phyloP scores from a whole-genome alignment of 371 early-diverging fungal species.

The Umbelopsis sp. region DNA sequence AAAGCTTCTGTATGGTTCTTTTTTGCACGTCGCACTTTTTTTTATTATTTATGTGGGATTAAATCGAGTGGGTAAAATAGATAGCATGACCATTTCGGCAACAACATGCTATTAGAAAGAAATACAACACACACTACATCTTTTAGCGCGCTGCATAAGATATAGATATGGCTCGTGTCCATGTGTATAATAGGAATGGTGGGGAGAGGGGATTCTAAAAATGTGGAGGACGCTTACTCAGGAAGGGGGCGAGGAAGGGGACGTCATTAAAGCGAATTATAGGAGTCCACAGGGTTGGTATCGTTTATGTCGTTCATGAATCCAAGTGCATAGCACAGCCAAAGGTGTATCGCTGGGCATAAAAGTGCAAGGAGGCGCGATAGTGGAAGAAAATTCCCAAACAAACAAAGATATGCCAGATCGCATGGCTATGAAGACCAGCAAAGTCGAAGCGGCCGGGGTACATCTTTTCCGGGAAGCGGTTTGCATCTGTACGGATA shows the following conservation, averaged over 20 bases:
- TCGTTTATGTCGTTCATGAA: background rate
- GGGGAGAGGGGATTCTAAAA: background rate
- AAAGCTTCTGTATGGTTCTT: too few relatives aligned
- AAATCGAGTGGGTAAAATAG: too few relatives aligned
- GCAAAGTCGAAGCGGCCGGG: slow-evolving; percentile 79
- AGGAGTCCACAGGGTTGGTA: background rate
- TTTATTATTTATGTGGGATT: too few relatives aligned
- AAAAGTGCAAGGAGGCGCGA: slow-evolving; percentile 51
- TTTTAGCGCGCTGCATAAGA: slow-evolving; percentile 1
- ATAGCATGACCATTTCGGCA: too few relatives aligned
- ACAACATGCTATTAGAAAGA: too few relatives aligned
- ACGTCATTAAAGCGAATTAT: too few relatives aligned
- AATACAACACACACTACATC: background rate
- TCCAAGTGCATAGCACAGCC: slow-evolving; percentile 35
- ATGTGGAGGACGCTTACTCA: background rate
- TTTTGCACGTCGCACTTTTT: too few relatives aligned
- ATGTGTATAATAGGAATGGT: background rate
- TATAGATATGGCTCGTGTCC: background rate
- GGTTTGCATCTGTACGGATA: slow-evolving; percentile 49
- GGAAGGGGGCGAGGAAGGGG: too few relatives aligned
- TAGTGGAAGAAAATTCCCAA: slow-evolving; percentile 69
- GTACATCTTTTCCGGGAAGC: slow-evolving; percentile 74
- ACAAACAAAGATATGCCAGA: slow-evolving; percentile 80
- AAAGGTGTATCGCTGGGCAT: slow-evolving; percentile 46
- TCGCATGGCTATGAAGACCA: slow-evolving; percentile 73